Evolutionary conservation across 495 filamentous ascomycete species (phyloP).

Genomic region (Podospora pseudocomata): DNA sequence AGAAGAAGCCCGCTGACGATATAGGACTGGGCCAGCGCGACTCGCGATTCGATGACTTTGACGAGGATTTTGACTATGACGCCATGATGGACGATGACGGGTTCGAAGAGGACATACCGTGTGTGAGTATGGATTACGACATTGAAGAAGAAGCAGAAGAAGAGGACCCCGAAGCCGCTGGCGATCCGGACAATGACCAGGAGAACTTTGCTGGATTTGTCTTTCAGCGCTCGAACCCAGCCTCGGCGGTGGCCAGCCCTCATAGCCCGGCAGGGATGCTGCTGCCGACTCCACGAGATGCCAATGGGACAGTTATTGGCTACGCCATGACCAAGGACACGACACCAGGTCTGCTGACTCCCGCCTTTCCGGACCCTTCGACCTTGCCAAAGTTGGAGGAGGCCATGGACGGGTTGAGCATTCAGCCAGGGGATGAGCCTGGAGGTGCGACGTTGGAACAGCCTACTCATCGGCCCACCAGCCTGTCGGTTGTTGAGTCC

Average conservation of each 20-base stretch:
- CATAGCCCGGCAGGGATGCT: conserved; percentile 39
- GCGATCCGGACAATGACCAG: conserved; percentile 47
- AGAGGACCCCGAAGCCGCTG: conserved; percentile 25
- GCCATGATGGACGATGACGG: conserved; percentile 66
- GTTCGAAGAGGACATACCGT: conserved; percentile 72
- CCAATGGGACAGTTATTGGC: conserved; percentile 46
- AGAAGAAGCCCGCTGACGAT: conserved; percentile 41
- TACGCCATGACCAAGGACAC: conserved; percentile 48
- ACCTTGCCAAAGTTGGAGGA: conserved; percentile 13
- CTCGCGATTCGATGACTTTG: conserved; percentile 57
- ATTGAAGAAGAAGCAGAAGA: conserved; percentile 10
- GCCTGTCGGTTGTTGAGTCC: background rate
- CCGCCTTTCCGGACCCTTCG: conserved; percentile 12
- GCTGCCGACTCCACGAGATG: conserved; percentile 52
- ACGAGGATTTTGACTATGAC: conserved; percentile 68
- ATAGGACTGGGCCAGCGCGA: conserved; percentile 29
- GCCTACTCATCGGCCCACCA: conserved; percentile 5
- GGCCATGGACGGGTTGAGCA: conserved; percentile 32
- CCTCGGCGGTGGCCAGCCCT: conserved; percentile 47
- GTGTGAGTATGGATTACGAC: conserved; percentile 65
- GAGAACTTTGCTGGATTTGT: conserved; percentile 53
- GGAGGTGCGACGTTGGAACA: background rate
- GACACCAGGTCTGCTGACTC: conserved; percentile 23
- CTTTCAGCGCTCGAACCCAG: conserved; percentile 49
- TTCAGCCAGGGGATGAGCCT: conserved; percentile 31